A percentile compares a stretch with the other conserved stretches of the same genome.
These are phyloP conservation scores for Calonectria honghensis DNA, from an alignment of 2,329 filamentous ascomycete species.

Conservation along the genomic window DNA sequence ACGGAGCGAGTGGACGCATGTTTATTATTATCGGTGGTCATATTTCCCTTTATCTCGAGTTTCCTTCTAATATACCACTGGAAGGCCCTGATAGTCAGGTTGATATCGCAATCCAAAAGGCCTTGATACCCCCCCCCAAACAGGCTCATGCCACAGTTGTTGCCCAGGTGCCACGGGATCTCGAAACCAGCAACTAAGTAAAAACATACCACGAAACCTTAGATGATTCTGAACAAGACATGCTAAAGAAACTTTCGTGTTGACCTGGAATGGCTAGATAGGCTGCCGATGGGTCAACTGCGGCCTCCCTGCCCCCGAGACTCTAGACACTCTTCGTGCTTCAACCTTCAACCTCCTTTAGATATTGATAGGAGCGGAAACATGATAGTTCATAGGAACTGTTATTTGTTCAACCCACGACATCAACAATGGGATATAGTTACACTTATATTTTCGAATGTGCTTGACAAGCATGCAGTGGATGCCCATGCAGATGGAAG, in stretches of 20 bases:
- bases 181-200: conserved; percentile 45
- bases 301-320: conserved; percentile 57
- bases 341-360: conserved; percentile 46
- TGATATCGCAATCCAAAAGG: conserved; percentile 57
- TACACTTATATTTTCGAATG: conserved; percentile 59
- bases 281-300: conserved; percentile 60
- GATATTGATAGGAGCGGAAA: fast-evolving
- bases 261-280: conserved; percentile 49
- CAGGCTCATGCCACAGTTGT: conserved; percentile 60
- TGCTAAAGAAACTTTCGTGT: conserved; percentile 58
- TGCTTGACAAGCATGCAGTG: conserved; percentile 52
- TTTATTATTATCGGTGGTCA: conserved; percentile 65
- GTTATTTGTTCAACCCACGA: conserved; percentile 62
- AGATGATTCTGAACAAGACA: conserved; percentile 35
- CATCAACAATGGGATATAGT: conserved; percentile 63
- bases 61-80: neutral
- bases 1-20: conserved; percentile 61
- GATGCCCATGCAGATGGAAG: conserved; percentile 47
- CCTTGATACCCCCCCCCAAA: conserved; percentile 60
- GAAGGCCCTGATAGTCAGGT: conserved; percentile 44
- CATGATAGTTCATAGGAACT: conserved; percentile 53
- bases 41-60: conserved; percentile 55
- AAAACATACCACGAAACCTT: conserved; percentile 50
- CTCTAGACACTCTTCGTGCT: conserved; percentile 60
- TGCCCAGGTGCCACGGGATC: conserved; percentile 51